Conservation (phyloP, 345 rosid species). For the Iberis pinnata region DNA sequence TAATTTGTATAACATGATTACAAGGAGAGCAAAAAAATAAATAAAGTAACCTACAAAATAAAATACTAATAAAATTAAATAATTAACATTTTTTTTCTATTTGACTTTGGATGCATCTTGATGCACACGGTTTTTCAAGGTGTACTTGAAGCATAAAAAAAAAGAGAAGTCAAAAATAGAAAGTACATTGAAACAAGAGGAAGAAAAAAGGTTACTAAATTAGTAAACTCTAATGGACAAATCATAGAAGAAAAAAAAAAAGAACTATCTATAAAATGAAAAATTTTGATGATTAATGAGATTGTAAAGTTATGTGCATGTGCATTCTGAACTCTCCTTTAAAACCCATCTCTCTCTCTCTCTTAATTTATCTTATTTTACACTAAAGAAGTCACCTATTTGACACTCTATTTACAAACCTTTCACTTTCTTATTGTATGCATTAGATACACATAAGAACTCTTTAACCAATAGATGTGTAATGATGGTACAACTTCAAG, state of each 20-base stretch:
- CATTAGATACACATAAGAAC: slow-evolving; percentile 7
- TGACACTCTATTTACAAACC: slow-evolving; percentile 19
- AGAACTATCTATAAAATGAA: too few species aligned
- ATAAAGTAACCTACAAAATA: background rate
- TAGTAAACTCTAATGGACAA: slow-evolving; percentile 26
- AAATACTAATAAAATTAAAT: background rate
- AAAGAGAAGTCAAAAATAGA: slow-evolving; percentile 11
- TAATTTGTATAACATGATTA: too few species aligned
- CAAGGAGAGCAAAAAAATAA: too few species aligned
- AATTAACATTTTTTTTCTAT: background rate
- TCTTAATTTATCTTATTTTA: slow-evolving; percentile 24
- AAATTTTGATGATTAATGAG: slow-evolving; percentile 17
- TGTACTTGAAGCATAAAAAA: slow-evolving; percentile 13
- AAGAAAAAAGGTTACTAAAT: slow-evolving; percentile 19
- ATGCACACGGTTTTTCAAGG: slow-evolving; percentile 27
- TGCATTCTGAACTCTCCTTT: slow-evolving; percentile 22
- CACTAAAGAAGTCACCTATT: slow-evolving; percentile 33
- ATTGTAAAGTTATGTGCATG: slow-evolving; percentile 22
- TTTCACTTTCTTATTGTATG: slow-evolving; percentile 26
- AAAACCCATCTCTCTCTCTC: background rate
- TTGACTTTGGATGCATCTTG: slow-evolving; percentile 23
- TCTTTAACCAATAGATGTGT: slow-evolving; percentile 16
- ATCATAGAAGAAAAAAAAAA: slow-evolving; percentile 3
- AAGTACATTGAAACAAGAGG: slow-evolving; percentile 28
- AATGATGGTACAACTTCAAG: slow-evolving; percentile 27